phyloP scores from a whole-genome alignment of 805 yeast genomes.

The Lipomyces chichibuensis region DNA sequence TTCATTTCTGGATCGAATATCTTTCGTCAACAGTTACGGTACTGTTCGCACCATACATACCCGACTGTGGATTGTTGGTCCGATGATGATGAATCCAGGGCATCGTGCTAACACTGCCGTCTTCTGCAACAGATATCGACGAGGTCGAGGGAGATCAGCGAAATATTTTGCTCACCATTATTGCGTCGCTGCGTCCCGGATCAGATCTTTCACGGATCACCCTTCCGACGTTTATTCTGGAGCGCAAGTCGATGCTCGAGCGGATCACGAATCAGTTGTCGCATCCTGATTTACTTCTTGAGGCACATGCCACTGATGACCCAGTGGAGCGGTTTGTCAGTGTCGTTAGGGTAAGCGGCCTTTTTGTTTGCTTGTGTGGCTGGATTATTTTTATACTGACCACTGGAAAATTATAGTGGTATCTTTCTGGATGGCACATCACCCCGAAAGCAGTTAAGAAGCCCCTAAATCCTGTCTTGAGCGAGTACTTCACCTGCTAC shows the following conservation, averaged over 20 bases:
- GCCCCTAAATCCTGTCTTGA: constrained; percentile 92
- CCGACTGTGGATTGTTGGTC: background rate
- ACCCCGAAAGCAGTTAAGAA: constrained; percentile 98
- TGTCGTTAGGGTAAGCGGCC: constrained; percentile 54
- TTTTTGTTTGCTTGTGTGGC: background rate
- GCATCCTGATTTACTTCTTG: constrained; percentile 68
- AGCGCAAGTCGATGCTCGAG: constrained; percentile 94
- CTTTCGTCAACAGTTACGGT: background rate
- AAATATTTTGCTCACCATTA: constrained; percentile 81
- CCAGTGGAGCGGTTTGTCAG: constrained; percentile 69
- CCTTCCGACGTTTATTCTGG: constrained; percentile 91
- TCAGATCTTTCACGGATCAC: constrained; percentile 88
- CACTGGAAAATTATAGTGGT: constrained; percentile 57
- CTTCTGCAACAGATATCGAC: constrained; percentile 61
- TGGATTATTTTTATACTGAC: background rate
- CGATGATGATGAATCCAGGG: background rate
- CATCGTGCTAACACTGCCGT: background rate
- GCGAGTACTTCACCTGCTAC: constrained; percentile 86
- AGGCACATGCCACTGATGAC: constrained; percentile 64
- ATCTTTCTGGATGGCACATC: constrained; percentile 95
- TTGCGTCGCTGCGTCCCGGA: constrained; percentile 90
- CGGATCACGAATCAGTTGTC: constrained; percentile 87
- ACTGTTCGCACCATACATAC: background rate
- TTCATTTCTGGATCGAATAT: background rate
- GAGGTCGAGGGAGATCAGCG: constrained; percentile 91